phyloP scores from a whole-genome alignment of 192 early-diverging fungal genomes.

The Lunasporangiospora selenospora region DNA sequence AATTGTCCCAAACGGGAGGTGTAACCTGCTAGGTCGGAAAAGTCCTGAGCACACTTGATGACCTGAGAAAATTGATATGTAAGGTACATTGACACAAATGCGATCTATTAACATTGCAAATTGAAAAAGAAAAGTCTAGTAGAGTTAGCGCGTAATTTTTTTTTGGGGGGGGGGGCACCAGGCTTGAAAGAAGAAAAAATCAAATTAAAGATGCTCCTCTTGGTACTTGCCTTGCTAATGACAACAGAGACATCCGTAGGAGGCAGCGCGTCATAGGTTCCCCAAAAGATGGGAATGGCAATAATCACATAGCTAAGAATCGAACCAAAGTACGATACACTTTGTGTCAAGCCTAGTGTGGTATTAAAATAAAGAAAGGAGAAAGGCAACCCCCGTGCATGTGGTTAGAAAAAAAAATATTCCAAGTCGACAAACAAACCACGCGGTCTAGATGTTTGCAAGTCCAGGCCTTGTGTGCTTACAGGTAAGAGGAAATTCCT shows the following conservation, averaged over 20 bases:
- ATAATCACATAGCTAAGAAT: slow-evolving; percentile 84
- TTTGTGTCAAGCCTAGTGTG: slow-evolving; percentile 63
- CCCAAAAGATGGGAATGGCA: slow-evolving; percentile 81
- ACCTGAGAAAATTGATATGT: slow-evolving; percentile 78
- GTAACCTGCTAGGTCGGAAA: slow-evolving; percentile 85
- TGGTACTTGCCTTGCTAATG: slow-evolving; percentile 65
- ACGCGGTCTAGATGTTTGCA: too few relatives aligned
- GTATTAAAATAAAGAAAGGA: too few relatives aligned
- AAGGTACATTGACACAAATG: slow-evolving; percentile 88
- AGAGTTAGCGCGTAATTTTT: not conserved
- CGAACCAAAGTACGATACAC: slow-evolving; percentile 78
- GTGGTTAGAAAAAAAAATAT: slow-evolving; percentile 1
- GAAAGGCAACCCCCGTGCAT: not conserved
- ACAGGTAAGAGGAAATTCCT: slow-evolving; percentile 56
- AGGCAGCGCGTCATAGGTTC: slow-evolving; percentile 75
- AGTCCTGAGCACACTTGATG: slow-evolving; percentile 69
- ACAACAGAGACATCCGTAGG: slow-evolving; percentile 75
- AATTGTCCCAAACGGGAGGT: slow-evolving; percentile 82
- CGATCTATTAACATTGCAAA: slow-evolving; percentile 60
- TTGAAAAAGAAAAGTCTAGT: slow-evolving; percentile 3
- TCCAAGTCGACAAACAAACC: too few relatives aligned
- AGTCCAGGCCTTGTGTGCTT: too few relatives aligned
- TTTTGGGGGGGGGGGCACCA: too few relatives aligned
- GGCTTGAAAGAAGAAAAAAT: too few relatives aligned
- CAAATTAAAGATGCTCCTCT: too few relatives aligned